Evolutionary conservation across 805 yeast species (phyloP).

Genomic region (Ogataea nakhonphanomensis): DNA sequence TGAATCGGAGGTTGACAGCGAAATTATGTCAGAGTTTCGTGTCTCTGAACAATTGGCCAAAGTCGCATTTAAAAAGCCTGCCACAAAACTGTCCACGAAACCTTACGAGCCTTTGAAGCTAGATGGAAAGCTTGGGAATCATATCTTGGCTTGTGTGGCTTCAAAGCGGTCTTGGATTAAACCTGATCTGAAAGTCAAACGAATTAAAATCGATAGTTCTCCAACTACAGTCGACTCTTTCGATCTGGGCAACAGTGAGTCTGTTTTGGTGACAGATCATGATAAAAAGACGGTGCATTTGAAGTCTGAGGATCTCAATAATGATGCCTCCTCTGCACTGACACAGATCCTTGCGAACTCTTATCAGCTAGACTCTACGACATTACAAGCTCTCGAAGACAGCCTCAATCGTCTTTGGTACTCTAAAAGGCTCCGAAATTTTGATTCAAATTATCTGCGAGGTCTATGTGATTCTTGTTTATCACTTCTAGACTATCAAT

Average conservation of each 20-base stretch:
- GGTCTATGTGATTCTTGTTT: slow-evolving; percentile 34
- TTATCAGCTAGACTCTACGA: slow-evolving; percentile 20
- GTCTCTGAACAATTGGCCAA: slow-evolving; percentile 20
- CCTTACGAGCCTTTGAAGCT: not conserved
- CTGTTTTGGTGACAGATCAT: not conserved
- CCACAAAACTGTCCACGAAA: slow-evolving; percentile 10
- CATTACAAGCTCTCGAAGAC: slow-evolving; percentile 23
- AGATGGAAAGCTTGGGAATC: slow-evolving; percentile 13
- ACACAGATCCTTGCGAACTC: slow-evolving; percentile 18
- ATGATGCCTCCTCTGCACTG: slow-evolving; percentile 3
- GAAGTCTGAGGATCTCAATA: slow-evolving; percentile 1
- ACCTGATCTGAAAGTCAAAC: slow-evolving; percentile 28
- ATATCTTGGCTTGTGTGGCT: slow-evolving; percentile 14
- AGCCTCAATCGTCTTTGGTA: slow-evolving; percentile 21
- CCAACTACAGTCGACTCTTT: slow-evolving; percentile 8
- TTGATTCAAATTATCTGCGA: slow-evolving; percentile 28
- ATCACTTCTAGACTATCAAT: slow-evolving; percentile 25
- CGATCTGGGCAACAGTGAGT: not conserved
- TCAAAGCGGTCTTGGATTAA: slow-evolving; percentile 22
- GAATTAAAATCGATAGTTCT: slow-evolving; percentile 21
- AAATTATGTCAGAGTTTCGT: slow-evolving; percentile 19
- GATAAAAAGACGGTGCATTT: not conserved
- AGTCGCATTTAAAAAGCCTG: slow-evolving; percentile 36
- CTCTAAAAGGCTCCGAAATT: slow-evolving; percentile 10
- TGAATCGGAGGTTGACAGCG: slow-evolving; percentile 26